Evolutionary conservation across 768 basidiomycete species (phyloP), one percentile per base, ranked within the genome.

Genomic region (Nevesoporus exiguus): DNA sequence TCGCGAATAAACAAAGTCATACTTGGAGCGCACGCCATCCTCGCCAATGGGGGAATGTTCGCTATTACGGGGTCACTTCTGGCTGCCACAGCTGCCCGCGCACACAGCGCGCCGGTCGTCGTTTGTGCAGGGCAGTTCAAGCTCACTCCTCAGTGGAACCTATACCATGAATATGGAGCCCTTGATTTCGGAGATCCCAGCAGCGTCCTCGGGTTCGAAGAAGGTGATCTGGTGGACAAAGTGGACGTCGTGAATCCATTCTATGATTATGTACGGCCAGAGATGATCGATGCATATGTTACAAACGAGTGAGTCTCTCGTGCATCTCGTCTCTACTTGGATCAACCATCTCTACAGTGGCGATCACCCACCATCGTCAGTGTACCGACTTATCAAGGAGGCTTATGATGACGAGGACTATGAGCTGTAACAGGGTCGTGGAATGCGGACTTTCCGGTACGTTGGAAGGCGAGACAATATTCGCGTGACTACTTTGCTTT

Each of bases 81-180:
- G 40, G 90, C 86, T 2, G 92, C 90, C 4, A 83, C 88, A 22
- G 93, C 94, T 45, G 95, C 95, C 33, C 84, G 84, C 52, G 88
- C 86, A 27, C 93, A 97, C 73, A 84, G 88, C 63, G 94, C 92
- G 19, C 93, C 93, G 0, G 89, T 98, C 41, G 90, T 96, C 34
- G 90, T 97, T 13, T 93, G 91, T 64, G 88, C 92, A 3, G 97
- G 96, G 3, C 94, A 97, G 71, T 99, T 94, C 76, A 99, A 99
- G 68, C 76, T 98, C 60, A 95, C 93, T 7, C 95, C 94, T 9
- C 71, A 87, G 25, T 94, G 92, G 88, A 90, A 92, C 70, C 71
- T 91, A 51, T 90, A 92, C 69, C 88, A 90, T 59, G 87, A 90
- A 68, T 89, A 90, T 61, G 89, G 85, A 27, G 89, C 90, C 52